Evolutionary conservation across 371 early-diverging fungal genomes (phyloP), one percentile per base, ranked within the genome.

Genomic region (Nematocida homosporus): DNA sequence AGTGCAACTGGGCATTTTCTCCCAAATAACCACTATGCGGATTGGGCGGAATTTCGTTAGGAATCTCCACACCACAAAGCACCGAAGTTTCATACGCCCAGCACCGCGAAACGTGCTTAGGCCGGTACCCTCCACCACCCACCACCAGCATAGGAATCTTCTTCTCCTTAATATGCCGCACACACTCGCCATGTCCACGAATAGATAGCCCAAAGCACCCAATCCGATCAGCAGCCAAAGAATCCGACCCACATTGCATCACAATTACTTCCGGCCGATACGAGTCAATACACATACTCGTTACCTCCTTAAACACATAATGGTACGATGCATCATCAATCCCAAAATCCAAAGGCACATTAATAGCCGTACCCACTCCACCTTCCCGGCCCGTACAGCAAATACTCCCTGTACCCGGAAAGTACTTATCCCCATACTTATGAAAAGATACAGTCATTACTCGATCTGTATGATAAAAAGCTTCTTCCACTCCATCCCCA

Each of bases 231-330:
- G 95, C 95, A 44, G 92, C 89, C n/a, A 99, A 84, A 10, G 96
- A 96, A 81, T 99, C 99, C 1, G 97, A 94, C 65, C 99, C 99
- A 83, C 94, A 94, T 84, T 99, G 99, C 79, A 99, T 80, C n/a
- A 97, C 93, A 56, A 99, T 88, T 0, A 90, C 96, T 38, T 89
- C 89, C 18, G 99, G 99, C 35, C 88, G 86, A 85, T 90, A 99
- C 85, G 88, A 87, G 37, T 93, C 92, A 86, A 97, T 91, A 16
- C 95, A 90, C 75, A 88, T 54, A 1, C 75, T 80, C 60, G 90
- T 78, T 25, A 86, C 88, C 13, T 93, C 89, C 76, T 89, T 88
- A 85, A 97, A 99, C 10, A 97, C 87, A 59, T 85, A 85, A 72
- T 87, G 81, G 83, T 95, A 97, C 29, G 89, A 88, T 38, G 88